These are phyloP conservation scores for Aspergillus funiculosus DNA, from an alignment of 495 filamentous ascomycete species.

Conservation along the genomic window DNA sequence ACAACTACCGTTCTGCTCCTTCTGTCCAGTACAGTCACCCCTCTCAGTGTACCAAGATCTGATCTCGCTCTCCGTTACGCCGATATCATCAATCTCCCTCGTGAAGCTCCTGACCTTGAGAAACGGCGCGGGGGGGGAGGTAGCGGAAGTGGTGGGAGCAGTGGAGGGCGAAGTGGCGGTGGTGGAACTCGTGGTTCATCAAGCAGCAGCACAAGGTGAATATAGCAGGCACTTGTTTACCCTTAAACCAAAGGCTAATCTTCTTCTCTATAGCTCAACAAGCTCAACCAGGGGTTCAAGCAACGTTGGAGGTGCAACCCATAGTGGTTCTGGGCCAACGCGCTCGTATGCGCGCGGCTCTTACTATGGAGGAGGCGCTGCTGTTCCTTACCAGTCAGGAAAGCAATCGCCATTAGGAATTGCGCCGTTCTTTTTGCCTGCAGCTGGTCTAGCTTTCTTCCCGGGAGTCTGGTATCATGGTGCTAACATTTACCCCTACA, in stretches of 20 bases:
- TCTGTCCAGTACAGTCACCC: constrained; percentile 26
- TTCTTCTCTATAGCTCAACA: constrained; percentile 14
- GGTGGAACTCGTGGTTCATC: constrained; percentile 22
- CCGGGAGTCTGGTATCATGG: constrained; percentile 54
- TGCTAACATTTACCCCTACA: constrained; percentile 60
- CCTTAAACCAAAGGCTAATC: neutral
- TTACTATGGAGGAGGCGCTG: constrained; percentile 76
- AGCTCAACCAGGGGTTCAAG: too few species aligned
- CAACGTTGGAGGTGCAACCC: constrained; percentile 60
- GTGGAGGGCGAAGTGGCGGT: constrained; percentile 25
- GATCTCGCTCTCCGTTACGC: constrained; percentile 24
- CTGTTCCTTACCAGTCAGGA: constrained; percentile 63
- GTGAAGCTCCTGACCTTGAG: constrained; percentile 29
- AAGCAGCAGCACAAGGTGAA: constrained; percentile 22
- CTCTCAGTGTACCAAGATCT: constrained; percentile 23
- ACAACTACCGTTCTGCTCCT: constrained; percentile 26
- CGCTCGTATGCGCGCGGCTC: constrained; percentile 58
- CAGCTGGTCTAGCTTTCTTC: constrained; percentile 52
- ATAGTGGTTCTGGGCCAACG: constrained; percentile 55
- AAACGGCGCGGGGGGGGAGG: constrained; percentile 45
- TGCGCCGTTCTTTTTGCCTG: constrained; percentile 51
- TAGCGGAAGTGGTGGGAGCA: constrained; percentile 24
- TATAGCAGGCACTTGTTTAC: neutral
- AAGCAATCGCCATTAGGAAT: constrained; percentile 50
- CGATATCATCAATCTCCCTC: constrained; percentile 8